Conservation (phyloP, 108 stramenopile species). For the Hondaea fermentalgiana region DNA sequence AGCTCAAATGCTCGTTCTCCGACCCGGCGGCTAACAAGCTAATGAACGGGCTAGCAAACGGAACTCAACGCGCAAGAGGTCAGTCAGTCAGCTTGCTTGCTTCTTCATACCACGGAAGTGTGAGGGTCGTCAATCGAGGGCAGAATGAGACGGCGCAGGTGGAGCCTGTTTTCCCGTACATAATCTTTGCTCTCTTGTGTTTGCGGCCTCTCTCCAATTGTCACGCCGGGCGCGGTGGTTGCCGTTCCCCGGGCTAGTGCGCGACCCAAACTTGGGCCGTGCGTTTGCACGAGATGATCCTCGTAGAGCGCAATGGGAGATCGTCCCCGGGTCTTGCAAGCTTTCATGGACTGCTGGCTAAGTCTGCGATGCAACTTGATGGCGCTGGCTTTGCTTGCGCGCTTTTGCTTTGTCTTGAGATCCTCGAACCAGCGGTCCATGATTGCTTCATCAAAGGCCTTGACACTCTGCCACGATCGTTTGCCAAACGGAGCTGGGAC, state of each 20-base stretch:
- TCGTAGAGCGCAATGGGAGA: background rate
- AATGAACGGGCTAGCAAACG: too few species aligned
- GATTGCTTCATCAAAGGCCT: background rate
- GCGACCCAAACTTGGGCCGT: background rate
- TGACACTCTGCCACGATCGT: background rate
- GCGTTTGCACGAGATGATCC: background rate
- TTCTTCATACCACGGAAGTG: too few species aligned
- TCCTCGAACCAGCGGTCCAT: conserved; percentile 3
- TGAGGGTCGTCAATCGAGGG: background rate
- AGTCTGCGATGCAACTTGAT: background rate
- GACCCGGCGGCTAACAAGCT: too few species aligned
- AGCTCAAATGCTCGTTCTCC: too few species aligned
- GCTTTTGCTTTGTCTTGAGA: background rate
- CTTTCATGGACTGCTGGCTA: background rate
- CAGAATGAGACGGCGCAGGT: background rate
- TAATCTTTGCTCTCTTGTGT: background rate
- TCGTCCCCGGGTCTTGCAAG: background rate
- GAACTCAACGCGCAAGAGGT: too few species aligned
- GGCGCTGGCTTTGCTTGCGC: background rate
- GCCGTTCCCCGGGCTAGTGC: background rate
- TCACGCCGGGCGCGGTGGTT: background rate
- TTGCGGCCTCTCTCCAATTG: background rate
- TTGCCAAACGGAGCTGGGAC: background rate
- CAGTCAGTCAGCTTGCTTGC: too few species aligned
- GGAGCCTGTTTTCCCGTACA: background rate